phyloP scores from a whole-genome alignment of 1,284 basidiomycete species.

The Inonotus hispidus region DNA sequence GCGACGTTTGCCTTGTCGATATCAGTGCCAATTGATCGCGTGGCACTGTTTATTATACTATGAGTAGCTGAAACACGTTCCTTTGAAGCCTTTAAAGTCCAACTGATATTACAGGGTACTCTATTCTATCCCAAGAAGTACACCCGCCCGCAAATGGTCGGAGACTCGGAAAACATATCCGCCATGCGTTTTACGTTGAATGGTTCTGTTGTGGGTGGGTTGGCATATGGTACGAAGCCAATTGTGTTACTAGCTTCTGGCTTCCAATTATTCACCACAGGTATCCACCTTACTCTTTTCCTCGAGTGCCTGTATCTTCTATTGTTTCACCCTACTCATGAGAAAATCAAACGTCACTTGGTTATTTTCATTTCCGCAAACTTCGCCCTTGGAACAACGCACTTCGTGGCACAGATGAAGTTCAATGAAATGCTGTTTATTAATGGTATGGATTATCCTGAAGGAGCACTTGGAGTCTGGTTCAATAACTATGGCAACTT shows the following conservation, averaged over 20 bases:
- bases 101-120: no score
- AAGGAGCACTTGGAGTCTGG: constrained; percentile 1
- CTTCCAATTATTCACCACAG: not conserved
- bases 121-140: no score
- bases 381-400: constrained; percentile 6
- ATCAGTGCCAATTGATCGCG: no score
- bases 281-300: not conserved
- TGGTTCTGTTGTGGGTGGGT: not conserved
- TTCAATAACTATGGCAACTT: not conserved
- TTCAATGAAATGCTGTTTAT: constrained; percentile 13
- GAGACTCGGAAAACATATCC: not conserved
- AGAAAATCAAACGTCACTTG: not conserved
- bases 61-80: no score
- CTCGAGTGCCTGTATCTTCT: not conserved
- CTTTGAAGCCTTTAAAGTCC: no score
- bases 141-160: no score
- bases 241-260: not conserved
- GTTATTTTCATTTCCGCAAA: constrained; percentile 2
- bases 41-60: no score
- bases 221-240: not conserved
- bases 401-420: not conserved
- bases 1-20: no score
- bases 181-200: not conserved
- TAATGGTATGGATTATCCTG: not conserved
- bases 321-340: not conserved